A percentile compares a stretch with the other conserved stretches of the same genome.
phyloP scores from a whole-genome alignment of 2,329 filamentous ascomycete species.

The Colletotrichum horii region DNA sequence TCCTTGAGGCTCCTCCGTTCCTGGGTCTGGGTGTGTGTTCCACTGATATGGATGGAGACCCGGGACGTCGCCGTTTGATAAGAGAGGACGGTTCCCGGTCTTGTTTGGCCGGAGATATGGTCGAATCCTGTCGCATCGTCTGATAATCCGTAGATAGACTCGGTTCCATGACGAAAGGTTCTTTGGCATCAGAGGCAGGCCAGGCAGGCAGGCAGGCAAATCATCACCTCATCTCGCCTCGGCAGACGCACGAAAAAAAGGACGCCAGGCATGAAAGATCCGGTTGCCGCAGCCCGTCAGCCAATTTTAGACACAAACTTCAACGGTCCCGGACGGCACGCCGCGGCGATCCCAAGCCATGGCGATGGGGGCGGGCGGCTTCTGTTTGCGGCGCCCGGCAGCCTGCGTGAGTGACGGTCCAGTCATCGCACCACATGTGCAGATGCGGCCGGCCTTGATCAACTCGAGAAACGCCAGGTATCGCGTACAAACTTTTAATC shows the following conservation, averaged over 20 bases:
- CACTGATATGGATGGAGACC: not conserved
- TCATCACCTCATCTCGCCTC: not conserved
- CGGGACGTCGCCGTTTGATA: not conserved
- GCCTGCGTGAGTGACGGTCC: not conserved
- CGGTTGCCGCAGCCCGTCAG: not conserved
- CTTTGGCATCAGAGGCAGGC: not conserved
- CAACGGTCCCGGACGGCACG: not conserved
- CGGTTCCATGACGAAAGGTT: not conserved
- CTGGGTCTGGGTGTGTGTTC: not conserved
- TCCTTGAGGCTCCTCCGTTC: not conserved
- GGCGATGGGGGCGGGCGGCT: not conserved
- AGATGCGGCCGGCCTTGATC: not conserved
- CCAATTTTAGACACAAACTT: not conserved
- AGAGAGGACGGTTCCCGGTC: not conserved
- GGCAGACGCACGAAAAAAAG: not conserved
- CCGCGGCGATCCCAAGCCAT: not conserved
- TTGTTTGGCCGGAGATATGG: not conserved
- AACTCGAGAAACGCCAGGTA: not conserved
- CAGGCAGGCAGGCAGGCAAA: not conserved
- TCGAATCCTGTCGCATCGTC: not conserved
- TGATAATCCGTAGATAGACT: not conserved
- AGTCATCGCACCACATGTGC: not conserved
- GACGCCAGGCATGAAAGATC: not conserved
- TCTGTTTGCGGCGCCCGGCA: not conserved
- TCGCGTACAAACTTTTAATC: not conserved